Percentiles rank a stretch among this genome's conserved stretches.
These are phyloP conservation scores for Epichloe baconii DNA, from an alignment of 2,329 filamentous ascomycete species.

Conservation along the genomic window DNA sequence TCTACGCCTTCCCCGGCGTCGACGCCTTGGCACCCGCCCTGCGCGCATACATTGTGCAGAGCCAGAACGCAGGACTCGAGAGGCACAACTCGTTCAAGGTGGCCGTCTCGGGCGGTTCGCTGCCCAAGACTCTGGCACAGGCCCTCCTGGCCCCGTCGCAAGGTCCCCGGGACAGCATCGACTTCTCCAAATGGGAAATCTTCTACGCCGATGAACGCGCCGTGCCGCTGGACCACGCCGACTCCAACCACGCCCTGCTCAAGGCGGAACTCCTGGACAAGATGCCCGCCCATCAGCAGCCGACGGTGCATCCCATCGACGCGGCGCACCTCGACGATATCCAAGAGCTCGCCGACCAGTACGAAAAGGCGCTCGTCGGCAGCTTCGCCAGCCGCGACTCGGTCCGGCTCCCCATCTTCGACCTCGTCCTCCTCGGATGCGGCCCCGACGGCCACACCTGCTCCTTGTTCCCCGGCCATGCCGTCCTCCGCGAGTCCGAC, in stretches of 20 bases:
- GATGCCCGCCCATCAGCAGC: constrained; percentile 55
- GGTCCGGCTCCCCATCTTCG: constrained; percentile 89
- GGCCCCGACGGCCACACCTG: constrained; percentile 96
- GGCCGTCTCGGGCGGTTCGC: constrained; percentile 83
- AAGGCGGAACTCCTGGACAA: constrained; percentile 83
- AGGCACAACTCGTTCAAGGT: constrained; percentile 83
- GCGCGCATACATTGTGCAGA: constrained; percentile 68
- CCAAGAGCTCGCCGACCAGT: constrained; percentile 86
- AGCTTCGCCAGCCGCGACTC: constrained; percentile 87
- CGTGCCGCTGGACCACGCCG: constrained; percentile 78
- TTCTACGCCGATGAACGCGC: constrained; percentile 98
- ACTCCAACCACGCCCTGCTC: constrained; percentile 87
- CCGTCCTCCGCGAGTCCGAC: constrained; percentile 69
- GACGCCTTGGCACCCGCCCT: constrained; percentile 63
- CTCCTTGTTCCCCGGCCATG: constrained; percentile 85
- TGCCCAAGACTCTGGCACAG: constrained; percentile 77
- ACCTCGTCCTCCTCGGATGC: constrained; percentile 83
- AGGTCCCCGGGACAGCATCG: constrained; percentile 46
- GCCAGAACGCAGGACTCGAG: constrained; percentile 64
- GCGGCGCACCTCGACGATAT: constrained; percentile 51
- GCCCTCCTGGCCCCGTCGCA: constrained; percentile 53
- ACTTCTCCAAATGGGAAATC: constrained; percentile 87
- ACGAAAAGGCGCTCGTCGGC: constrained; percentile 75
- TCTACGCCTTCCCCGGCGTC: constrained; percentile 66
- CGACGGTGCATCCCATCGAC: constrained; percentile 71